A percentile compares a stretch with the other conserved stretches of the same genome.
Evolutionary conservation across 352 stramenopile species (phyloP).

Genomic region (Phytophthora pini): DNA sequence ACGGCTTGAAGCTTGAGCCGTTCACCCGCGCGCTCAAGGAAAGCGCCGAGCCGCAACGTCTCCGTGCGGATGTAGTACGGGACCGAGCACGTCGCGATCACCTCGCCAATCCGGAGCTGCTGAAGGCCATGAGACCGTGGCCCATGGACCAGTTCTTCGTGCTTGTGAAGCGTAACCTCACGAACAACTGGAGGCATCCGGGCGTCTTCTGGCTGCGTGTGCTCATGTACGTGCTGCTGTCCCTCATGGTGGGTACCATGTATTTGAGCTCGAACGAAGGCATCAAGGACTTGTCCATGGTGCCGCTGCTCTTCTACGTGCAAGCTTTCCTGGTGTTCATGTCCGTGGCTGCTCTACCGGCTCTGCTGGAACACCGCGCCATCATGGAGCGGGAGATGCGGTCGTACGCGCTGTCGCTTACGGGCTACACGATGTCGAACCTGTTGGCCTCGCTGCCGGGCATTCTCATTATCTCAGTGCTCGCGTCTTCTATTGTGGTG

Average conservation of each 20-base stretch:
- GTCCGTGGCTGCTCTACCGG: constrained; percentile 88
- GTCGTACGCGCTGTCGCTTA: constrained; percentile 59
- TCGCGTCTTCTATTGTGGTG: constrained; percentile 64
- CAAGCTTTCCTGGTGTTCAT: constrained; percentile 94
- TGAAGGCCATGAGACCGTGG: constrained; percentile 54
- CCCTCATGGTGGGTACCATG: constrained; percentile 82
- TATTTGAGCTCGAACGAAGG: constrained; percentile 58
- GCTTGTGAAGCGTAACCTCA: constrained; percentile 65
- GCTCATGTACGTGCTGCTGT: constrained; percentile 84
- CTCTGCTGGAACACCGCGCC: constrained; percentile 83
- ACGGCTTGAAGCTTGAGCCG: constrained; percentile 46
- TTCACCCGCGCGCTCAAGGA: constrained; percentile 49
- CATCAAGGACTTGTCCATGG: constrained; percentile 44
- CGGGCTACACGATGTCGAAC: constrained; percentile 82
- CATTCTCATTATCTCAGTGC: constrained; percentile 69
- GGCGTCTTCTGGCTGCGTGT: constrained; percentile 86
- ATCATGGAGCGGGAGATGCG: constrained; percentile 87
- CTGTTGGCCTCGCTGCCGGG: constrained; percentile 76
- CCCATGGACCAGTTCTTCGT: constrained; percentile 65
- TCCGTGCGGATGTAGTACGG: constrained; percentile 47
- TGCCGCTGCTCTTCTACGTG: constrained; percentile 90
- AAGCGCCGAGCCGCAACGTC: constrained; percentile 43
- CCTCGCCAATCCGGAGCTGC: constrained; percentile 47
- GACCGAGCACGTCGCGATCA: constrained; percentile 45
- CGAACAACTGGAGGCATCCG: constrained; percentile 76